These are phyloP conservation scores for Mucor mucedo DNA, from an alignment of 371 early-diverging fungal species.

Conservation along the genomic window DNA sequence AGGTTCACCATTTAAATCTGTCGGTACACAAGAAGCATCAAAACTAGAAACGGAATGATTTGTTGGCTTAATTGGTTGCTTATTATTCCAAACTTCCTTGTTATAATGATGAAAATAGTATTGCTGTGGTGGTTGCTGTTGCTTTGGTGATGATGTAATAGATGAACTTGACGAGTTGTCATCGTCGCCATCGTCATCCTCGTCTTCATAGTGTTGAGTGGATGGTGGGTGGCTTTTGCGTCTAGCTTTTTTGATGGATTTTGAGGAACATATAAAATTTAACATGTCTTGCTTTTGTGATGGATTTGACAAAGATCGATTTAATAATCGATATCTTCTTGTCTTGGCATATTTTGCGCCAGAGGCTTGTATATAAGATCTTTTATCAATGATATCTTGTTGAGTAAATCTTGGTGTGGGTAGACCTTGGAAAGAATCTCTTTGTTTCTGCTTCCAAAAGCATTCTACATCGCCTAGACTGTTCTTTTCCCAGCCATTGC, in stretches of 20 bases:
- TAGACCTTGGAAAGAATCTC: slow-evolving; percentile 30
- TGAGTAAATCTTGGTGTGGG: slow-evolving; percentile 53
- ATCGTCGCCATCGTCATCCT: background rate
- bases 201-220: background rate
- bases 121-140: background rate
- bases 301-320: background rate
- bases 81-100: background rate
- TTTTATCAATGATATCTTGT: slow-evolving; percentile 45
- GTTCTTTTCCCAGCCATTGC: slow-evolving; percentile 46
- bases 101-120: slow-evolving; percentile 15
- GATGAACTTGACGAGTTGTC: background rate
- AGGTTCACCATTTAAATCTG: slow-evolving; percentile 13
- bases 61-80: background rate
- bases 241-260: background rate
- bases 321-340: slow-evolving; percentile 20
- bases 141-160: background rate
- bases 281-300: background rate
- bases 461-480: slow-evolving; percentile 42
- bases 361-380: slow-evolving; percentile 23
- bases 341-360: slow-evolving; percentile 17
- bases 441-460: slow-evolving; percentile 44
- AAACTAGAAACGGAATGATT: slow-evolving; percentile 11
- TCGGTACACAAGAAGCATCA: slow-evolving; percentile 12
- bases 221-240: slow-evolving; percentile 2
- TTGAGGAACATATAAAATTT: background rate